Percentiles rank a stretch among this genome's conserved stretches.
Evolutionary conservation across 208 protist genomes (phyloP).

Genomic region (Leptomonas seymouri): DNA sequence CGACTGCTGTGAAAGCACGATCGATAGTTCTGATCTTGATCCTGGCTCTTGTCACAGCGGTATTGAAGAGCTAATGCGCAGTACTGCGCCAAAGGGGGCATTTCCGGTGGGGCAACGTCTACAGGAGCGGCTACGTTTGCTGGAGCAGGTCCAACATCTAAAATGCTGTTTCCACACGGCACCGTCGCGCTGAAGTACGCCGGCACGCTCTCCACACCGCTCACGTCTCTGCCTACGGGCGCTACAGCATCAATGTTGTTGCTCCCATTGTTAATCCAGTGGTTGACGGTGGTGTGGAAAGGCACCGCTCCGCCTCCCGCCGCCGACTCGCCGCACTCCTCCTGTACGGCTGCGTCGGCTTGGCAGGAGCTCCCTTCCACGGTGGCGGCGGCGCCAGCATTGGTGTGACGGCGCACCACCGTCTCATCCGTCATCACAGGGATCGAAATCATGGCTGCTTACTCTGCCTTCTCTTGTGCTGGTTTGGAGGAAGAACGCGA

Average conservation of each 20-base stretch:
- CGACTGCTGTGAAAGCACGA: slow-evolving; percentile 79
- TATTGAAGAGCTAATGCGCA: slow-evolving; percentile 65
- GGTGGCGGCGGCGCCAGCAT: background rate
- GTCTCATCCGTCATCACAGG: slow-evolving; percentile 34
- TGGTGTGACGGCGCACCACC: slow-evolving; percentile 25
- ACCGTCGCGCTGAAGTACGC: slow-evolving; percentile 20
- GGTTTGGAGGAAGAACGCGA: too few relatives aligned
- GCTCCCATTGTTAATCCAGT: background rate
- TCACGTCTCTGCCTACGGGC: background rate
- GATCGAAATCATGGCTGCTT: slow-evolving; percentile 27
- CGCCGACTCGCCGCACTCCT: background rate
- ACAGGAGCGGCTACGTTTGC: slow-evolving; percentile 18
- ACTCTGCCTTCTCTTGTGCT: background rate
- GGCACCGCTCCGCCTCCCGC: slow-evolving; percentile 2
- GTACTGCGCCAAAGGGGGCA: slow-evolving; percentile 56
- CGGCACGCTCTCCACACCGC: background rate
- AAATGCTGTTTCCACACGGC: slow-evolving; percentile 23
- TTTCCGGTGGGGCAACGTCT: slow-evolving; percentile 37
- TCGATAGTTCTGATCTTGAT: slow-evolving; percentile 31
- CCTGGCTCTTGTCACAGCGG: slow-evolving; percentile 51
- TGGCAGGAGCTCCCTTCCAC: slow-evolving; percentile 13
- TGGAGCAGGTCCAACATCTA: slow-evolving; percentile 23
- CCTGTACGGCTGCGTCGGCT: slow-evolving; percentile 6
- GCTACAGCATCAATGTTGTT: background rate
- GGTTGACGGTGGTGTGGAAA: background rate